Percentiles rank a stretch among this genome's conserved stretches.
phyloP scores from a whole-genome alignment of 2,329 filamentous ascomycete genomes.

The Hypocrella siamensis region DNA sequence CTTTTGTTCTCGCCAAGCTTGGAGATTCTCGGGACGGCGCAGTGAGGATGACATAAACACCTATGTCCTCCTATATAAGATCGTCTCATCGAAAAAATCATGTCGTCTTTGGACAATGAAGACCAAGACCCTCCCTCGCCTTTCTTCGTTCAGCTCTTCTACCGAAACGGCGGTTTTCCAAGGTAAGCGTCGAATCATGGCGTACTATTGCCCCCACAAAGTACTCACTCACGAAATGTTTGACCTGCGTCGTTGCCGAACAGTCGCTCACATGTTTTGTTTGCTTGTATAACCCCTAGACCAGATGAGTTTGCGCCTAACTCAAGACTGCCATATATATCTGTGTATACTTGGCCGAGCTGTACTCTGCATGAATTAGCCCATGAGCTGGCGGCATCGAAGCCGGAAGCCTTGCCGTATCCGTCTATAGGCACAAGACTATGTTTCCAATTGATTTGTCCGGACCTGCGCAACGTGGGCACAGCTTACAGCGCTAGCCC shows the following conservation, averaged over 20 bases:
- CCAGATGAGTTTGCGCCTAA: slow-evolving; percentile 52
- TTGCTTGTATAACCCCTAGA: too few relatives aligned
- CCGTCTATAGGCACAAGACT: slow-evolving; percentile 70
- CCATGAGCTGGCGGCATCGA: slow-evolving; percentile 53
- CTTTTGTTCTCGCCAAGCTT: too few relatives aligned
- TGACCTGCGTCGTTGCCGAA: too few relatives aligned
- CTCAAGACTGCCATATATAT: slow-evolving; percentile 48
- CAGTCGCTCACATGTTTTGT: too few relatives aligned
- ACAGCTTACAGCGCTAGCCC: slow-evolving; percentile 14
- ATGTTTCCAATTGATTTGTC: slow-evolving; percentile 76
- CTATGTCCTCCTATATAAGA: not conserved
- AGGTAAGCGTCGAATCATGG: slow-evolving; percentile 36
- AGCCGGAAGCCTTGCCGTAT: slow-evolving; percentile 50
- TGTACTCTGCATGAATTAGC: slow-evolving; percentile 72
- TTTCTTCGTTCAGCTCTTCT: slow-evolving; percentile 77
- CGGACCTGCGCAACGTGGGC: slow-evolving; percentile 41
- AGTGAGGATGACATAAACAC: too few relatives aligned
- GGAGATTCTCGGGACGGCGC: too few relatives aligned
- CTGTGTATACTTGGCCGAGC: slow-evolving; percentile 75
- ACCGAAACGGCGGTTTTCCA: slow-evolving; percentile 57
- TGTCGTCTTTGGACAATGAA: slow-evolving; percentile 18
- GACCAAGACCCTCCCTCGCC: slow-evolving; percentile 60
- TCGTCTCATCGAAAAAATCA: slow-evolving; percentile 4
- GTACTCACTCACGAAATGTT: too few relatives aligned
- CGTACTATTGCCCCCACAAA: too few relatives aligned